Conservation (phyloP, 2,329 filamentous ascomycete genomes). For the Bipolaris gigantea region DNA sequence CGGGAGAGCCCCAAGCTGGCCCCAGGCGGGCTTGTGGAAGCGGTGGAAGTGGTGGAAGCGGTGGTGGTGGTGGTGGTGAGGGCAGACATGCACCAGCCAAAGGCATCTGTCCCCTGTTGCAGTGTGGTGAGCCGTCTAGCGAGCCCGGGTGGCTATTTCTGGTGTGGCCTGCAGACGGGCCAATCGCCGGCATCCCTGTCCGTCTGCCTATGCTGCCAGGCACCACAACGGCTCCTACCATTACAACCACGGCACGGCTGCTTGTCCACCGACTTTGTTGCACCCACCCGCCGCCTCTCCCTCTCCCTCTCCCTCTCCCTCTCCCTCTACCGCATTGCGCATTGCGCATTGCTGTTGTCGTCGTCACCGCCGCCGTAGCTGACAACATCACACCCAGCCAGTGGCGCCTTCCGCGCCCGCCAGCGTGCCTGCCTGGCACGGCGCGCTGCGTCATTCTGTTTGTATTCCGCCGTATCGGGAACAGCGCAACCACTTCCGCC, state of each 20-base stretch:
- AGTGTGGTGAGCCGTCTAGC: slow-evolving; percentile 42
- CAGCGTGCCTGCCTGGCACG: slow-evolving; percentile 19
- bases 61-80: slow-evolving; percentile 20
- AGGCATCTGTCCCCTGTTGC: slow-evolving; percentile 8
- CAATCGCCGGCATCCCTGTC: slow-evolving; percentile 37
- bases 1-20: slow-evolving; percentile 28
- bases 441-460: slow-evolving; percentile 19
- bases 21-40: slow-evolving; percentile 11
- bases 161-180: slow-evolving; percentile 46
- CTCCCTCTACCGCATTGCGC: slow-evolving; percentile 3
- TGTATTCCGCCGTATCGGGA: slow-evolving; percentile 18
- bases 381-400: background rate
- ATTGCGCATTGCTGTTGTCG: background rate
- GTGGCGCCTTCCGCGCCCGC: slow-evolving; percentile 18
- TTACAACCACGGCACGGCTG: slow-evolving; percentile 15
- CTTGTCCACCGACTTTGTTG: slow-evolving; percentile 11
- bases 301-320: slow-evolving; percentile 4
- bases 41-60: slow-evolving; percentile 4
- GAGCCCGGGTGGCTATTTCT: slow-evolving; percentile 41
- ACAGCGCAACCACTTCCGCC: slow-evolving; percentile 19
- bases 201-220: slow-evolving; percentile 18
- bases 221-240: slow-evolving; percentile 14
- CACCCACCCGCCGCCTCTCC: slow-evolving; percentile 24
- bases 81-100: slow-evolving; percentile 14
- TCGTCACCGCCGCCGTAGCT: background rate